These are phyloP conservation scores for Tolypocladium ovalisporum DNA, from an alignment of 2,329 filamentous ascomycete genomes.

Conservation along the genomic window DNA sequence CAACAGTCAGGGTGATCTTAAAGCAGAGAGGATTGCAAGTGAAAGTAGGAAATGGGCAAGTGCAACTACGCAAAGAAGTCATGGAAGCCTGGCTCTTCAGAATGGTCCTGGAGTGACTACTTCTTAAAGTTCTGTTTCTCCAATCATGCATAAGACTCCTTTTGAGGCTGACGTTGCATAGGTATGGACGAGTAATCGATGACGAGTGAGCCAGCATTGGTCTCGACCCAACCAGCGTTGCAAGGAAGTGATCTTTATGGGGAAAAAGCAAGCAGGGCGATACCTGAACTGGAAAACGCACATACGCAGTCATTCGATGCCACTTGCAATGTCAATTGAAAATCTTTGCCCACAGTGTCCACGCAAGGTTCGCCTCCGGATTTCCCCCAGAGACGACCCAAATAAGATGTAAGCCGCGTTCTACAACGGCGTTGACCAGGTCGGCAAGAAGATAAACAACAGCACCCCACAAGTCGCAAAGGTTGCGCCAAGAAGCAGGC, in stretches of 20 bases:
- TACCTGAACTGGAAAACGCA: no score
- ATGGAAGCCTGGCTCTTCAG: conserved; percentile 62
- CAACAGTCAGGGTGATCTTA: conserved; percentile 39
- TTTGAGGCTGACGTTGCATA: conserved; percentile 16
- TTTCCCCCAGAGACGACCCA: background rate
- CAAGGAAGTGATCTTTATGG: no score
- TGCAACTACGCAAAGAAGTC: conserved; percentile 57
- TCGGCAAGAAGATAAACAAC: conserved; percentile 24
- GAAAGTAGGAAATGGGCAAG: conserved; percentile 64
- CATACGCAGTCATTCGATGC: no score
- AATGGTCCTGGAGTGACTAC: conserved; percentile 52
- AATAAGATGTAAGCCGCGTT: accelerated
- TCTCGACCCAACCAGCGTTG: conserved; percentile 24
- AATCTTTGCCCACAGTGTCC: no score
- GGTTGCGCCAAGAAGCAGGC: conserved; percentile 23
- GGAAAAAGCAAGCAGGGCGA: no score
- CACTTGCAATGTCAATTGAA: no score
- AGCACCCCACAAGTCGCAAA: conserved; percentile 25
- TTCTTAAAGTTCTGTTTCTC: no score
- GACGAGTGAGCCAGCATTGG: conserved; percentile 50
- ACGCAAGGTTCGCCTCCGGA: no score
- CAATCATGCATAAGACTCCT: no score
- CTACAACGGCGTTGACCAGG: background rate
- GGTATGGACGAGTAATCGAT: conserved; percentile 54
- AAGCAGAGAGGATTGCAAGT: conserved; percentile 53